Evolutionary conservation across 768 basidiomycete genomes (phyloP), one percentile per base, ranked within the genome.

Genomic region (Chlorophyllum brunneum): DNA sequence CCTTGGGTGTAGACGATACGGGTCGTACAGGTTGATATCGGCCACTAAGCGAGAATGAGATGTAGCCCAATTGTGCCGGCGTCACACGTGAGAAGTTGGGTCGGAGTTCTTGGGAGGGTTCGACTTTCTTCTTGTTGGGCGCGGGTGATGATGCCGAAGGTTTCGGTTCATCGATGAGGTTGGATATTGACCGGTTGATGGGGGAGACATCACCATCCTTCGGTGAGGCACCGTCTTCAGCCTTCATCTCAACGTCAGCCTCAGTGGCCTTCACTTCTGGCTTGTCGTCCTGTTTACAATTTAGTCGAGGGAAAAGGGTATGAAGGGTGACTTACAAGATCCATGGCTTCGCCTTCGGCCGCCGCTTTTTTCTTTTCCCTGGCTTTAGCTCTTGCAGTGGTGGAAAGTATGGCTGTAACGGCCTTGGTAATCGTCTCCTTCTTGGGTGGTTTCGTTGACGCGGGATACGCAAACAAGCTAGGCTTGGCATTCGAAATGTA

Each of bases 371-470:
- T 88, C 78, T 90, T 95, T 64, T 94, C 93, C 57, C 97, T 80
- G 1, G 94, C 94, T 66, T 92, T 92, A n/a, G 90, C 92, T 67
- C 92, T 95, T 0, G 94, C 95, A 1, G 97, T 99, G 0, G 97
- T 98, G 6, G 93, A 97, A 34, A 99, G 78, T 9, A 99, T 95
- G 30, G 95, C 97, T 11, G 94, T 86, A 24, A 90, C 93, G 48
- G 95, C 87, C 69, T 95, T 97, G 36, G 89, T 81, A 18, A 90
- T 86, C 0, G 89, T 78, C 72, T 98, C 95, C 70, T 94, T 95
- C 72, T 92, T 90, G 4, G 90, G 89, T 9, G 94, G 88, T 64
- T 93, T 91, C 39, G 83, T 87, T 1, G 82, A 77, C 15, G 87
- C 73, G 9, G 93, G 94, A 68, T 99, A 98, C 2, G 95, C 94